Conservation (phyloP, 805 yeast species). For the Wickerhamiella spandovensis region DNA sequence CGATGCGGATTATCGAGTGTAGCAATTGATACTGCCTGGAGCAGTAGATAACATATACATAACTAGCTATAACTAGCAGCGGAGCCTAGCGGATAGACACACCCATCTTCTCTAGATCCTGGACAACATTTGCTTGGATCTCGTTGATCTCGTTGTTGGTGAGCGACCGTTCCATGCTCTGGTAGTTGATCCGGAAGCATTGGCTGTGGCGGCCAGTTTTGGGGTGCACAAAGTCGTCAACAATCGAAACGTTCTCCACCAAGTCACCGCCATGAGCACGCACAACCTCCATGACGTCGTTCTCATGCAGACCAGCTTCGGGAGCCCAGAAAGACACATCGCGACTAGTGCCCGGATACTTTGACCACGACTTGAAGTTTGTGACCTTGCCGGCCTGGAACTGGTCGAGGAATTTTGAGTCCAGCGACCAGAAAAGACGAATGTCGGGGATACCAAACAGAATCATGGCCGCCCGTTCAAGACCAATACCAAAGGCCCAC, state of each 20-base stretch:
- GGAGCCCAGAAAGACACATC: constrained; percentile 92
- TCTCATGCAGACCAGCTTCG: constrained; percentile 45
- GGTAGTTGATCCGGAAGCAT: constrained; percentile 84
- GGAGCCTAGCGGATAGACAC: constrained; percentile 48
- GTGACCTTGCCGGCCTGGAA: constrained; percentile 52
- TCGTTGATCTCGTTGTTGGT: constrained; percentile 74
- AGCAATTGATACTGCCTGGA: background rate
- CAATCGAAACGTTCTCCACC: constrained; percentile 67
- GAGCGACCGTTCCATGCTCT: constrained; percentile 87
- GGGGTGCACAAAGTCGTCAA: constrained; percentile 79
- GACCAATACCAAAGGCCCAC: constrained; percentile 97
- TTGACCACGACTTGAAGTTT: constrained; percentile 77
- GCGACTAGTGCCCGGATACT: constrained; percentile 73
- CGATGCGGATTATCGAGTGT: constrained; percentile 60
- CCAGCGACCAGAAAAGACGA: constrained; percentile 79
- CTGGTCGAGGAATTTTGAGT: constrained; percentile 63
- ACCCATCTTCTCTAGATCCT: constrained; percentile 38
- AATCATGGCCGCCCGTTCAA: constrained; percentile 92
- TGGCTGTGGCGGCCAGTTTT: constrained; percentile 63
- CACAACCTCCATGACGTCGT: constrained; percentile 89
- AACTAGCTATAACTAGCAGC: too few species aligned
- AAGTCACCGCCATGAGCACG: constrained; percentile 71
- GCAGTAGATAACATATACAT: constrained; percentile 1
- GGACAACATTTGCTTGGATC: constrained; percentile 53
- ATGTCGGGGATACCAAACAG: constrained; percentile 93